Percentiles rank a stretch among this genome's conserved stretches.
These are phyloP conservation scores for Candida takata DNA, from an alignment of 805 yeast species.

Conservation along the genomic window DNA sequence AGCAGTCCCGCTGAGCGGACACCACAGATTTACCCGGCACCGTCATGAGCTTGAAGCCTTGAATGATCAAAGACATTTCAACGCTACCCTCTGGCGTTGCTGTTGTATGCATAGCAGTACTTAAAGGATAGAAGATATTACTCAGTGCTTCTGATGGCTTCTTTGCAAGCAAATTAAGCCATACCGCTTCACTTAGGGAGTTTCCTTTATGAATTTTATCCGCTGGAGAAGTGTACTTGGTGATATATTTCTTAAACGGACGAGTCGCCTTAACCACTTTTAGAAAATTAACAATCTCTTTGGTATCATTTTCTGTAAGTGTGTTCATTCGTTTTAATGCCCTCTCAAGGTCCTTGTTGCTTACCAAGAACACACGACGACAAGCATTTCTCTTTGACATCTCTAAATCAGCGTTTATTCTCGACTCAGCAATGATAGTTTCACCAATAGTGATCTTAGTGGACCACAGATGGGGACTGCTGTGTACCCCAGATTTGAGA, in stretches of 20 bases:
- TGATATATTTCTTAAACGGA: not conserved
- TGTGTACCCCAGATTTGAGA: not conserved
- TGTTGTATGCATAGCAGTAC: not conserved
- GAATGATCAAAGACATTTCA: not conserved
- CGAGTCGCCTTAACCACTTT: too few relatives aligned
- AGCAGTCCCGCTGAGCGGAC: not conserved
- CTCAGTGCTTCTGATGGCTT: not conserved
- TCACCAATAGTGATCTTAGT: not conserved
- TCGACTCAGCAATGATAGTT: not conserved
- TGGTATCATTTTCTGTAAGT: not conserved
- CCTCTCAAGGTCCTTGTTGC: not conserved
- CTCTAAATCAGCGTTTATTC: not conserved
- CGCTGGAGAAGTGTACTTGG: not conserved
- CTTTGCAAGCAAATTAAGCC: not conserved
- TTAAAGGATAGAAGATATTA: not conserved
- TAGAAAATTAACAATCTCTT: not conserved
- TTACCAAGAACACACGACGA: not conserved
- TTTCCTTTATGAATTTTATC: not conserved
- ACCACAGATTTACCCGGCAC: not conserved
- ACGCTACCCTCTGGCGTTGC: not conserved
- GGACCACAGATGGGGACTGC: not conserved
- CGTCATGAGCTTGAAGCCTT: not conserved
- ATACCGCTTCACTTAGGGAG: not conserved
- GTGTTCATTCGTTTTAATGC: not conserved
- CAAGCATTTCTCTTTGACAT: conserved; percentile 1